Evolutionary conservation across 805 yeast species (phyloP).

Genomic region (Teunomyces stri): DNA sequence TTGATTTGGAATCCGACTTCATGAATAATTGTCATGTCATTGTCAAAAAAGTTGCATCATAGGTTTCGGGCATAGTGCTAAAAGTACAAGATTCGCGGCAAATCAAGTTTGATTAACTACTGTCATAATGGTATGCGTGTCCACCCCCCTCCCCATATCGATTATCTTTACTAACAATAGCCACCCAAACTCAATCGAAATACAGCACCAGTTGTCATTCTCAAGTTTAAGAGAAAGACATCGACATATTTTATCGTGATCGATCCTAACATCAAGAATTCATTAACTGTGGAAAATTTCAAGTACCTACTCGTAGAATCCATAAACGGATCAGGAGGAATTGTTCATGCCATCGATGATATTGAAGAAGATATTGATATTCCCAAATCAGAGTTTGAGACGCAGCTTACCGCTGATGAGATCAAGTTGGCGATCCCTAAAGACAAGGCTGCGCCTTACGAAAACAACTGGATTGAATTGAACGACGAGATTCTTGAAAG

Average conservation of each 20-base stretch:
- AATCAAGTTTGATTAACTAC: not conserved
- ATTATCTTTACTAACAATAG: not conserved
- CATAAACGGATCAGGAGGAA: constrained; percentile 50
- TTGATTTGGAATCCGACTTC: too few species aligned
- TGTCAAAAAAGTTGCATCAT: too few species aligned
- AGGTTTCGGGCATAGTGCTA: too few species aligned
- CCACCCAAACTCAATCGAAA: constrained; percentile 16
- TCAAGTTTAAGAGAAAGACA: constrained; percentile 35
- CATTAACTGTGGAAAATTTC: constrained; percentile 18
- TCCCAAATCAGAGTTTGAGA: constrained; percentile 34
- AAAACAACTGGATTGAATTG: constrained; percentile 35
- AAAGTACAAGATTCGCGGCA: not conserved
- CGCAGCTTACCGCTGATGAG: constrained; percentile 16
- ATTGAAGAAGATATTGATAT: constrained; percentile 30
- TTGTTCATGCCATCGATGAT: constrained; percentile 24
- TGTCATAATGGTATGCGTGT: not conserved
- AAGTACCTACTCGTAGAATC: constrained; percentile 29
- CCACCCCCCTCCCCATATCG: not conserved
- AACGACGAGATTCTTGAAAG: constrained; percentile 26
- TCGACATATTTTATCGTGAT: constrained; percentile 29
- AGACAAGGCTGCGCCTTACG: constrained; percentile 33
- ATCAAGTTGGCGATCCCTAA: constrained; percentile 43
- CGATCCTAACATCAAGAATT: constrained; percentile 12
- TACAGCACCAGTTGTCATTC: constrained; percentile 19
- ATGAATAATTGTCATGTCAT: too few species aligned